Evolutionary conservation across 164 flowering plant genomes (phyloP).

Genomic region (Tetracentron sinense): DNA sequence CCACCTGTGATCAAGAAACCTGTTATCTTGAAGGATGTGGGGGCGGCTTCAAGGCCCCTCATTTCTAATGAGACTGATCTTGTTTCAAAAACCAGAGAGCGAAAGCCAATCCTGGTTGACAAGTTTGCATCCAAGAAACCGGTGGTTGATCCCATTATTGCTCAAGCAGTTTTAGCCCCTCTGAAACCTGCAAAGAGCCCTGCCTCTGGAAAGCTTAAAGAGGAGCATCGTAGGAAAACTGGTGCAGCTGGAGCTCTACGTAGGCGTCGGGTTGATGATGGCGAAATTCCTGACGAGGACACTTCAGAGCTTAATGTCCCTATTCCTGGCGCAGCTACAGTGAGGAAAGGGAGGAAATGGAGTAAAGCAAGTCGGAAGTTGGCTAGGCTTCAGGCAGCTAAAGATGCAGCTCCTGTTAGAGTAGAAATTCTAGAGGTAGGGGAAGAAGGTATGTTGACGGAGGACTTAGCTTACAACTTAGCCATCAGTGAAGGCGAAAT

Average conservation of each 20-base stretch:
- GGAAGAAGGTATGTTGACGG: slow-evolving; percentile 76
- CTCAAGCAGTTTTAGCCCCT: slow-evolving; percentile 63
- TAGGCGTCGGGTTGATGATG: slow-evolving; percentile 41
- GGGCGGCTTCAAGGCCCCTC: slow-evolving; percentile 43
- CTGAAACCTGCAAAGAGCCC: slow-evolving; percentile 55
- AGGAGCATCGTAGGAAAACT: slow-evolving; percentile 55
- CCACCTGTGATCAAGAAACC: slow-evolving; percentile 52
- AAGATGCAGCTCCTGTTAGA: slow-evolving; percentile 81
- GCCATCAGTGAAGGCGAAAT: slow-evolving; percentile 81
- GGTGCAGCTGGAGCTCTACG: slow-evolving; percentile 45
- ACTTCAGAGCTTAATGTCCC: slow-evolving; percentile 53
- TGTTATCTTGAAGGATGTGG: slow-evolving; percentile 69
- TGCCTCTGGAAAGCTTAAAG: slow-evolving; percentile 50
- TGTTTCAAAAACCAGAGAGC: slow-evolving; percentile 36
- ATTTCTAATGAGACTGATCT: slow-evolving; percentile 23
- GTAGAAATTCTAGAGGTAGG: slow-evolving; percentile 90
- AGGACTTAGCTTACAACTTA: slow-evolving; percentile 76
- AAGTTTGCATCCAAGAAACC: slow-evolving; percentile 82
- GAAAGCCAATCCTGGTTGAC: slow-evolving; percentile 77
- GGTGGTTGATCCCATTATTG: slow-evolving; percentile 56
- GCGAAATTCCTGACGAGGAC: slow-evolving; percentile 56
- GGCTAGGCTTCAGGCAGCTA: slow-evolving; percentile 76
- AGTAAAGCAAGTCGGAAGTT: slow-evolving; percentile 85
- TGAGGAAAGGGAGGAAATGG: slow-evolving; percentile 85
- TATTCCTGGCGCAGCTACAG: slow-evolving; percentile 49